phyloP scores from a whole-genome alignment of 2,329 filamentous ascomycete genomes.

The Onygena corvina region DNA sequence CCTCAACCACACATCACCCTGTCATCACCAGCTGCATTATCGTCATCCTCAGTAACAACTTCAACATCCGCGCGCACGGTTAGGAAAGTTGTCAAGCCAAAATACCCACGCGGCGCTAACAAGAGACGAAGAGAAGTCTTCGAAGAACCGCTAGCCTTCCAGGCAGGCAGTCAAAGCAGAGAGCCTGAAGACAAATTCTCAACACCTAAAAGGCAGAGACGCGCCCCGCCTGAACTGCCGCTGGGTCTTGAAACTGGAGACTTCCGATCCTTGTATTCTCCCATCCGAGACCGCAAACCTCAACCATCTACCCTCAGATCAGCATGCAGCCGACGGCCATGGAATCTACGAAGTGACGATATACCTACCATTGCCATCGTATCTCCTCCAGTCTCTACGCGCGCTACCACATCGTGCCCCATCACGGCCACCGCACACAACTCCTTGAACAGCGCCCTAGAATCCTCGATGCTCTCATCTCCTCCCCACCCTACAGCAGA shows the following conservation, averaged over 20 bases:
- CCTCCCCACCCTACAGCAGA: conserved; percentile 10
- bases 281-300: conserved; percentile 2
- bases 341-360: conserved; percentile 14
- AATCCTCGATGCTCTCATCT: conserved; percentile 9
- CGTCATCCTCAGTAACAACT: not conserved
- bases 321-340: conserved; percentile 15
- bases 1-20: not conserved
- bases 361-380: not conserved
- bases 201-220: conserved; percentile 36
- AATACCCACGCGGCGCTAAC: conserved; percentile 12
- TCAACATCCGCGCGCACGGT: conserved; percentile 18
- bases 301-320: conserved; percentile 23
- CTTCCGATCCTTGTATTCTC: conserved; percentile 31
- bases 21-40: not conserved
- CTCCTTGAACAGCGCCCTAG: conserved; percentile 1
- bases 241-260: conserved; percentile 34
- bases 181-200: conserved; percentile 22
- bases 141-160: conserved; percentile 24
- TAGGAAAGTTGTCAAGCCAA: conserved; percentile 23
- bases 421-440: not conserved
- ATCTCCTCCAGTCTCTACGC: not conserved
- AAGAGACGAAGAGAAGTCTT: conserved; percentile 22
- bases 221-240: conserved; percentile 34
- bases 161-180: not conserved
- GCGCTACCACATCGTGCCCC: not conserved